Evolutionary conservation across 768 basidiomycete genomes (phyloP).

Genomic region (Suillus bovinus): DNA sequence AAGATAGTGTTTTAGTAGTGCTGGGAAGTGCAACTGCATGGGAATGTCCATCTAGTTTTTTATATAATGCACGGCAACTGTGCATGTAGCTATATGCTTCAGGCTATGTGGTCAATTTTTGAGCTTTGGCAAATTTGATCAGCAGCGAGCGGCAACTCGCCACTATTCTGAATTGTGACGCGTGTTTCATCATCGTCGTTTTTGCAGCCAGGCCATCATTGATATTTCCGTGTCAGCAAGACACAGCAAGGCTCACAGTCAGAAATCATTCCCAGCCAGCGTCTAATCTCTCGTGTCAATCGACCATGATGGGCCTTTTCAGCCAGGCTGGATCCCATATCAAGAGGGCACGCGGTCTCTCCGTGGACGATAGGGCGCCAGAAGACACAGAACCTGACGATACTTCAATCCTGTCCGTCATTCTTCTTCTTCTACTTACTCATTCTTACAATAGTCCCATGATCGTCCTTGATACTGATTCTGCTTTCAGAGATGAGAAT

Average conservation of each 20-base stretch:
- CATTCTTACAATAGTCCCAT: slow-evolving; percentile 31
- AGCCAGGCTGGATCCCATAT: slow-evolving; percentile 65
- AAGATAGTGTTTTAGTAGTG: slow-evolving; percentile 70
- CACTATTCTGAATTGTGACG: not conserved
- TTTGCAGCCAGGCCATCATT: not conserved
- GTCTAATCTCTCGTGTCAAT: slow-evolving; percentile 9
- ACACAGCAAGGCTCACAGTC: slow-evolving; percentile 4
- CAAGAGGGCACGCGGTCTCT: slow-evolving; percentile 66
- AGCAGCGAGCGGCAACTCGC: not conserved
- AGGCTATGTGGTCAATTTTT: not conserved
- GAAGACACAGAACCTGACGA: slow-evolving; percentile 89
- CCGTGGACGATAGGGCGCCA: slow-evolving; percentile 68
- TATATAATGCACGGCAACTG: not conserved
- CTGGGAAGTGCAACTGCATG: not conserved
- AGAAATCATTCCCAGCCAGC: not conserved
- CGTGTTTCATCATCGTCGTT: not conserved
- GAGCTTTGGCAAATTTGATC: not conserved
- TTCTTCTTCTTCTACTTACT: slow-evolving; percentile 20
- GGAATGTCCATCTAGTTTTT: not conserved
- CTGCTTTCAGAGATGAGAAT: slow-evolving; percentile 75
- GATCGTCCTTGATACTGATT: slow-evolving; percentile 36
- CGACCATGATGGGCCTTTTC: slow-evolving; percentile 78
- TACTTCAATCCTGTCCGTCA: slow-evolving; percentile 81
- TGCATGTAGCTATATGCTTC: slow-evolving; percentile 3
- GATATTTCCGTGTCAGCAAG: not conserved